Percentiles rank a stretch among this genome's conserved stretches.
Conservation (phyloP, 2,329 filamentous ascomycete species). For the Fusarium tanahbumbuense region DNA sequence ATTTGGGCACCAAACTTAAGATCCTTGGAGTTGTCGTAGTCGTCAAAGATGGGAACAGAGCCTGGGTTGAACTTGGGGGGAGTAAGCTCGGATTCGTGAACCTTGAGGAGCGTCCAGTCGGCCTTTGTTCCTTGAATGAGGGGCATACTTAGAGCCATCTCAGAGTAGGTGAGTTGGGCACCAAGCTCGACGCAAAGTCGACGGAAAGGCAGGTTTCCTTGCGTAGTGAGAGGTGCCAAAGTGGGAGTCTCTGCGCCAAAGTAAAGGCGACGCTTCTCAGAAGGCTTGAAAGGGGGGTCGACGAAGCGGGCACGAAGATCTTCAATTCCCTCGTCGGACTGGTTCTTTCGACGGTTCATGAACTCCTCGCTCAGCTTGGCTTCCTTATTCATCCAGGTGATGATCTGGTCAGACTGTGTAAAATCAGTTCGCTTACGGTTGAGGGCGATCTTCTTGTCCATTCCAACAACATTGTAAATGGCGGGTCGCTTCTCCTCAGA, state of each 20-base stretch:
- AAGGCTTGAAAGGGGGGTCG: constrained; percentile 89
- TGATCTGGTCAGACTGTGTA: constrained; percentile 79
- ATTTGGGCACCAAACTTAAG: constrained; percentile 93
- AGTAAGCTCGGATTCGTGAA: constrained; percentile 82
- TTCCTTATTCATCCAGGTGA: constrained; percentile 80
- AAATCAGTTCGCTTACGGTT: constrained; percentile 77
- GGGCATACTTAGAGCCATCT: constrained; percentile 95
- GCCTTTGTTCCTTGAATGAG: constrained; percentile 88
- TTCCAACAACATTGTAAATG: constrained; percentile 79
- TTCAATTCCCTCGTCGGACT: constrained; percentile 60
- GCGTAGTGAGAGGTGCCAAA: constrained; percentile 94
- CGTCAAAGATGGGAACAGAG: constrained; percentile 68
- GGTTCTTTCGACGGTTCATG: constrained; percentile 57
- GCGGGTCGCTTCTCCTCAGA: constrained; percentile 69
- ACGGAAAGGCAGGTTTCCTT: constrained; percentile 95
- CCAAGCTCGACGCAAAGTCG: constrained; percentile 90
- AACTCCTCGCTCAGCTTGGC: constrained; percentile 54
- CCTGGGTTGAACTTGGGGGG: constrained; percentile 75
- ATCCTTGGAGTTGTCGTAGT: constrained; percentile 85
- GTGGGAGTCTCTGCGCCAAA: constrained; percentile 94
- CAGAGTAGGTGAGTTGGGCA: constrained; percentile 93
- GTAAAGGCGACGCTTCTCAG: constrained; percentile 93
- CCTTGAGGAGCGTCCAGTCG: constrained; percentile 96
- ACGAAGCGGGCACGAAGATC: constrained; percentile 83
- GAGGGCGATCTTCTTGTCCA: constrained; percentile 78